A percentile compares a stretch with the other conserved stretches of the same genome.
These are phyloP conservation scores for Pyrenophora seminiperda DNA, from an alignment of 2,329 filamentous ascomycete genomes.

Conservation along the genomic window DNA sequence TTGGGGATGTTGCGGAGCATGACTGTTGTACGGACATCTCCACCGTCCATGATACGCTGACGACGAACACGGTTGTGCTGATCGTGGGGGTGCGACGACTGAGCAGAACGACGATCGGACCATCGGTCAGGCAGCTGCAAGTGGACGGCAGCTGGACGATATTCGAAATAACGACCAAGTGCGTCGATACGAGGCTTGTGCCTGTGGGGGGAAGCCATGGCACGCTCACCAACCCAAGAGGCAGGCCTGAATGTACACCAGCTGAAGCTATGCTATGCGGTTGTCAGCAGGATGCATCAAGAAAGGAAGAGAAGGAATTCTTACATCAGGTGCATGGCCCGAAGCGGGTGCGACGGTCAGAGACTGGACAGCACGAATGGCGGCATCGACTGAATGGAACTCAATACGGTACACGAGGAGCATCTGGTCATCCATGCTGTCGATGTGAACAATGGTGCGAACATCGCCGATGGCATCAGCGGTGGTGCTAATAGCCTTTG, in stretches of 20 bases:
- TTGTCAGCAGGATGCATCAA: constrained; percentile 18
- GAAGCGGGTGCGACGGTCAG: constrained; percentile 16
- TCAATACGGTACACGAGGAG: constrained; percentile 38
- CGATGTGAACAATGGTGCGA: constrained; percentile 27
- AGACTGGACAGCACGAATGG: constrained; percentile 33
- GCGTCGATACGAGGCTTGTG: constrained; percentile 29
- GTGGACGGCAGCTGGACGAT: constrained; percentile 12
- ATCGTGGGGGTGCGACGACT: constrained; percentile 29
- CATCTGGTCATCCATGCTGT: constrained; percentile 22
- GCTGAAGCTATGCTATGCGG: constrained; percentile 28
- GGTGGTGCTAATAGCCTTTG: constrained; percentile 17
- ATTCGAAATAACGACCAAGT: constrained; percentile 29
- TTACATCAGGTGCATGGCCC: constrained; percentile 23
- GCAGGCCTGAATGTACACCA: constrained; percentile 23
- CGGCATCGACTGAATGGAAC: constrained; percentile 37
- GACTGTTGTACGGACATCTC: constrained; percentile 63
- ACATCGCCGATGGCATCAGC: constrained; percentile 26
- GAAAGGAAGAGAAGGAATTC: constrained; percentile 2
- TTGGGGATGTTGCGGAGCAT: constrained; percentile 97
- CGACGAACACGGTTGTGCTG: constrained; percentile 49
- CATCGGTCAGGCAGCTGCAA: neutral
- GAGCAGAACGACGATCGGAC: constrained; percentile 1
- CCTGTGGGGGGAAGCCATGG: constrained; percentile 27
- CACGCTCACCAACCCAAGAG: constrained; percentile 28
- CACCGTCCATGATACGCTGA: constrained; percentile 49